phyloP scores from a whole-genome alignment of 805 yeast species.

The Wickerhamomyces sydowiorum region DNA sequence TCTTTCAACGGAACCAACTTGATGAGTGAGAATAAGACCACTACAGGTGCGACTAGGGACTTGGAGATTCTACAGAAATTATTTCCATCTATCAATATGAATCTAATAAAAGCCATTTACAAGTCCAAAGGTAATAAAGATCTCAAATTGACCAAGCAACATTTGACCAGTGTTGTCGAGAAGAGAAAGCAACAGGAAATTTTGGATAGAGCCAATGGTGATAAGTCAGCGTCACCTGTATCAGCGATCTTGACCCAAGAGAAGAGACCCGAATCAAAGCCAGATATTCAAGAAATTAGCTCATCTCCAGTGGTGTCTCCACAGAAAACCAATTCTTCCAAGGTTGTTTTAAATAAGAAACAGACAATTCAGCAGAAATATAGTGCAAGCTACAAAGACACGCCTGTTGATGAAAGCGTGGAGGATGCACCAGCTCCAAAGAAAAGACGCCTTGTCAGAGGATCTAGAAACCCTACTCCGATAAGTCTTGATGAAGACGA shows the following conservation, averaged over 20 bases:
- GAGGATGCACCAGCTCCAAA: slow-evolving; percentile 19
- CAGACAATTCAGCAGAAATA: slow-evolving; percentile 31
- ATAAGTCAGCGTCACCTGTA: neutral
- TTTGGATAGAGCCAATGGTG: slow-evolving; percentile 2
- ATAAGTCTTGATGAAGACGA: slow-evolving; percentile 20
- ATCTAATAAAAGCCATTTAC: slow-evolving; percentile 32
- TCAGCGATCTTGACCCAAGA: neutral
- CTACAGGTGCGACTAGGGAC: slow-evolving; percentile 12
- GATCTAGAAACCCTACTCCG: slow-evolving; percentile 22
- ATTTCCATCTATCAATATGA: slow-evolving; percentile 28
- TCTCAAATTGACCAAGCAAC: slow-evolving; percentile 26
- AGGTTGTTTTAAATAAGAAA: slow-evolving; percentile 30
- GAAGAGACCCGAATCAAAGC: neutral
- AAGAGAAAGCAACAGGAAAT: slow-evolving; percentile 19
- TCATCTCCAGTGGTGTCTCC: slow-evolving; percentile 24
- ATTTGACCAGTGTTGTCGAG: slow-evolving; percentile 26
- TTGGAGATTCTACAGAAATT: slow-evolving; percentile 20
- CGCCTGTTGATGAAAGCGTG: neutral
- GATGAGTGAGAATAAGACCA: slow-evolving; percentile 6
- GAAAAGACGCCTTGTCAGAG: slow-evolving; percentile 35
- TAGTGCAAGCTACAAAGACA: slow-evolving; percentile 23
- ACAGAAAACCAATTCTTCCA: slow-evolving; percentile 25
- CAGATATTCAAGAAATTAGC: slow-evolving; percentile 11
- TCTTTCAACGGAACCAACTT: slow-evolving; percentile 30
- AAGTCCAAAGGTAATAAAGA: slow-evolving; percentile 29